phyloP scores from a whole-genome alignment of 345 rosid species.

The Acer campestre region DNA sequence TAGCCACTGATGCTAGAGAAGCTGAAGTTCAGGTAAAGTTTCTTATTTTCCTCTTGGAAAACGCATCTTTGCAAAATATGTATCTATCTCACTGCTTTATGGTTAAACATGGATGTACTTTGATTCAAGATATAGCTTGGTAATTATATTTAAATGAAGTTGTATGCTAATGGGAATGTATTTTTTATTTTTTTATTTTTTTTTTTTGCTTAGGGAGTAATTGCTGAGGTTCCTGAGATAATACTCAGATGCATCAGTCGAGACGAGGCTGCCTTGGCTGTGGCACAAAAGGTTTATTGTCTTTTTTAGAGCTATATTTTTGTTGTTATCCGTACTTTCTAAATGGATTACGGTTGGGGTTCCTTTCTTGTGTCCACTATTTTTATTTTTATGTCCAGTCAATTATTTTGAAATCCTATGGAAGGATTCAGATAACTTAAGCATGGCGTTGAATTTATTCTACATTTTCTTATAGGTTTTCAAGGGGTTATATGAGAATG shows the following conservation, averaged over 20 bases:
- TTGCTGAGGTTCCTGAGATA: conserved; percentile 94
- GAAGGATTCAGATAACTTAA: neutral
- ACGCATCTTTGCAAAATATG: neutral
- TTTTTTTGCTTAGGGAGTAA: conserved; percentile 58
- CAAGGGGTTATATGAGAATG: conserved; percentile 85
- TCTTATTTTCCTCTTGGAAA: neutral
- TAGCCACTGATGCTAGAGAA: conserved; percentile 69
- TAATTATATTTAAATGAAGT: neutral
- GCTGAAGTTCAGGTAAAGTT: conserved; percentile 80
- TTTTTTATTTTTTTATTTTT: conserved; percentile 17
- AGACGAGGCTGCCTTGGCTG: conserved; percentile 97
- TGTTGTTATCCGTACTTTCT: neutral
- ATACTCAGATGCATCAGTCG: conserved; percentile 89
- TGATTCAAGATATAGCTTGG: neutral
- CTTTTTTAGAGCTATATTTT: neutral
- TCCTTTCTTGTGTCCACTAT: neutral
- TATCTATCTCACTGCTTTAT: neutral
- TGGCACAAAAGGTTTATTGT: conserved; percentile 76
- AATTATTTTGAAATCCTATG: neutral
- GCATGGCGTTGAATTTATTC: neutral
- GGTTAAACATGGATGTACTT: neutral
- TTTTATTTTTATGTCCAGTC: conserved; percentile 1
- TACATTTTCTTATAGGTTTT: conserved; percentile 58
- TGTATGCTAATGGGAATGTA: neutral
- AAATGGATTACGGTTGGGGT: neutral